Conservation (phyloP, 768 basidiomycete genomes). For the Cubamyces lactineus region DNA sequence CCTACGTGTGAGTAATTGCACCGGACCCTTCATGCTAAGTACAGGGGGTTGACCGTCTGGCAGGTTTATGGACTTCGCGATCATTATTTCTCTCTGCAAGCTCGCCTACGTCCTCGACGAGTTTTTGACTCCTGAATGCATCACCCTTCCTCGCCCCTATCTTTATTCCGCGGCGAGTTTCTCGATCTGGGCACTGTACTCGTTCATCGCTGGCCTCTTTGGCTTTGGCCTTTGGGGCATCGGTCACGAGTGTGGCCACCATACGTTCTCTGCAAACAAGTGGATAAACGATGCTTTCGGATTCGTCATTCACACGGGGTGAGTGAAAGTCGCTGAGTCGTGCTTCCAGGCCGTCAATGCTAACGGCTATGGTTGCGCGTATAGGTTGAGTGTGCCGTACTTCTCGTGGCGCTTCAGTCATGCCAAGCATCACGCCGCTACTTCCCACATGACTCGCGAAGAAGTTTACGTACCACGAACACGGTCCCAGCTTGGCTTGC, state of each 20-base stretch:
- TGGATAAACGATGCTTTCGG: constrained; percentile 88
- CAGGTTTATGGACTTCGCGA: constrained; percentile 74
- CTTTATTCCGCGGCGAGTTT: constrained; percentile 65
- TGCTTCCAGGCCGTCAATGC: not conserved
- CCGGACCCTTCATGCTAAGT: constrained; percentile 5
- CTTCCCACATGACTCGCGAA: constrained; percentile 90
- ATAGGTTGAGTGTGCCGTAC: constrained; percentile 89
- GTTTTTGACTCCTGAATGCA: constrained; percentile 54
- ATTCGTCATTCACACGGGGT: constrained; percentile 90
- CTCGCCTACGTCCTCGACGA: constrained; percentile 63
- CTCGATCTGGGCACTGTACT: constrained; percentile 77
- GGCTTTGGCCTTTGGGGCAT: constrained; percentile 95
- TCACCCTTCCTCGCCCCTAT: constrained; percentile 59
- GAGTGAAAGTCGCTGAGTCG: constrained; percentile 32
- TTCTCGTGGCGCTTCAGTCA: constrained; percentile 96
- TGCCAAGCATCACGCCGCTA: constrained; percentile 93
- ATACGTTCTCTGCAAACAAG: constrained; percentile 92
- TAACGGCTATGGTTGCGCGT: not conserved
- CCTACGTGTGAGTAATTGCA: constrained; percentile 65
- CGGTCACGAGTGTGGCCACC: constrained; percentile 95
- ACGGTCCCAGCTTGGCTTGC: constrained; percentile 67
- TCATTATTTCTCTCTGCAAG: constrained; percentile 72
- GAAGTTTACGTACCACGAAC: constrained; percentile 94
- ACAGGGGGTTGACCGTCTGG: not conserved
- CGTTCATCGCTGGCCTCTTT: constrained; percentile 81